Evolutionary conservation across 768 basidiomycete species (phyloP).

Genomic region (Kwoniella pini): DNA sequence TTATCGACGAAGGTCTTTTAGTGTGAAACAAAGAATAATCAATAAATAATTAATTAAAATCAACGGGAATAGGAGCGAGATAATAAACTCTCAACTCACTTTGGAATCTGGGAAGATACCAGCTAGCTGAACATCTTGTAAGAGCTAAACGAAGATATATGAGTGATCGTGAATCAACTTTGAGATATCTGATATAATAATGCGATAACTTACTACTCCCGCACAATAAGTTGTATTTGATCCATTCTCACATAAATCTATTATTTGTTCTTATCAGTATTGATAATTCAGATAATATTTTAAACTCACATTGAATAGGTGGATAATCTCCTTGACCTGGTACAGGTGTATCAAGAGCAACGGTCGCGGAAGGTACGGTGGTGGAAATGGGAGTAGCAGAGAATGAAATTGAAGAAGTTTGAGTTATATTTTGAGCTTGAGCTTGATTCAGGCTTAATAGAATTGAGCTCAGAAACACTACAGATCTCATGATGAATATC

Average conservation of each 20-base stretch:
- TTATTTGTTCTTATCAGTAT: neutral
- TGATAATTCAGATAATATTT: neutral
- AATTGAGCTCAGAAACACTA: neutral
- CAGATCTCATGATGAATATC: neutral
- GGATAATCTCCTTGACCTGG: slow-evolving; percentile 43
- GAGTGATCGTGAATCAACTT: no score
- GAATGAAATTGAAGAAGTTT: slow-evolving; percentile 30
- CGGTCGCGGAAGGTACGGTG: slow-evolving; percentile 67
- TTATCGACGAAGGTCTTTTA: slow-evolving; percentile 29
- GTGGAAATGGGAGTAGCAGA: slow-evolving; percentile 59
- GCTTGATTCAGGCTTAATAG: neutral
- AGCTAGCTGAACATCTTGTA: slow-evolving; percentile 27
- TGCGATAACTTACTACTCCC: slow-evolving; percentile 34
- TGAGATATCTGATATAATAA: neutral
- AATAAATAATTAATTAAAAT: no score
- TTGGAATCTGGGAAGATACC: slow-evolving; percentile 26
- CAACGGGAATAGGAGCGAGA: neutral
- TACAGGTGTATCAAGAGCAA: slow-evolving; percentile 57
- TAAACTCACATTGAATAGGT: slow-evolving; percentile 42
- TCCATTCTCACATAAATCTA: slow-evolving; percentile 47
- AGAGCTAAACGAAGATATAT: neutral
- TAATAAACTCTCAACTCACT: neutral
- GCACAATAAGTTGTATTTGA: slow-evolving; percentile 49
- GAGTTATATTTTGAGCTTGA: slow-evolving; percentile 26
- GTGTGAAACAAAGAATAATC: no score